phyloP scores from a whole-genome alignment of 495 filamentous ascomycete species.

The Filosporella fistucella region DNA sequence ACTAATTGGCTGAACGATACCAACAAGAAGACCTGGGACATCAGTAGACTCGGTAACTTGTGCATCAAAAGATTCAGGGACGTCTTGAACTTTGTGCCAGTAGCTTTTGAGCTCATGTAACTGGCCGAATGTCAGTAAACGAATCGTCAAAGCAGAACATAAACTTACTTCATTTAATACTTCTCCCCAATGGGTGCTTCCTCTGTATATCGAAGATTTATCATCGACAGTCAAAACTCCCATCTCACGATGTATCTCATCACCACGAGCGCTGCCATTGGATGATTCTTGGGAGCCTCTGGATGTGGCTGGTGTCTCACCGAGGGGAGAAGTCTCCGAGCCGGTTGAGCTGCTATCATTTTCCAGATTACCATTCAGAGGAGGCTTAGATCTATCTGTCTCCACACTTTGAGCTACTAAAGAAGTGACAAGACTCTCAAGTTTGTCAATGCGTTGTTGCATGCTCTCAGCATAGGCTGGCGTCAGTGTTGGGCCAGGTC shows the following conservation, averaged over 20 bases:
- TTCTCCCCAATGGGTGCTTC: conserved; percentile 28
- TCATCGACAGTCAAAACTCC: conserved; percentile 9
- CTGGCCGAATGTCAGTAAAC: conserved; percentile 8
- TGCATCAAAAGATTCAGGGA: not conserved
- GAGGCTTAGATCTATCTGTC: not conserved
- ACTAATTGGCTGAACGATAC: conserved; percentile 14
- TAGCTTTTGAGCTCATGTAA: conserved; percentile 24
- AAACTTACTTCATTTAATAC: conserved; percentile 29
- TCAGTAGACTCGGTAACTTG: not conserved
- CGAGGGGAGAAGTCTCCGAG: not conserved
- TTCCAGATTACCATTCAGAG: not conserved
- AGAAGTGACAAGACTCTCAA: conserved; percentile 30
- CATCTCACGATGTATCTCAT: not conserved
- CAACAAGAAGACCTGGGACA: conserved; percentile 19
- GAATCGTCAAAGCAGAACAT: conserved; percentile 9
- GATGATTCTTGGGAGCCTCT: not conserved
- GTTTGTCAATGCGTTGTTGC: conserved; percentile 28
- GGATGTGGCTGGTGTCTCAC: not conserved
- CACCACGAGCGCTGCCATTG: not conserved
- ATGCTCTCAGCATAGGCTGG: conserved; percentile 17
- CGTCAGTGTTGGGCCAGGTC: conserved; percentile 10
- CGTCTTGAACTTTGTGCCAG: conserved; percentile 22
- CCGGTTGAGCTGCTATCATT: not conserved
- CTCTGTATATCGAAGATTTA: conserved; percentile 21
- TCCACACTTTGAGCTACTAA: conserved; percentile 24